Base-by-base conservation (phyloP, 139 green algal species). In the Desmodesmus armatus region DNA sequence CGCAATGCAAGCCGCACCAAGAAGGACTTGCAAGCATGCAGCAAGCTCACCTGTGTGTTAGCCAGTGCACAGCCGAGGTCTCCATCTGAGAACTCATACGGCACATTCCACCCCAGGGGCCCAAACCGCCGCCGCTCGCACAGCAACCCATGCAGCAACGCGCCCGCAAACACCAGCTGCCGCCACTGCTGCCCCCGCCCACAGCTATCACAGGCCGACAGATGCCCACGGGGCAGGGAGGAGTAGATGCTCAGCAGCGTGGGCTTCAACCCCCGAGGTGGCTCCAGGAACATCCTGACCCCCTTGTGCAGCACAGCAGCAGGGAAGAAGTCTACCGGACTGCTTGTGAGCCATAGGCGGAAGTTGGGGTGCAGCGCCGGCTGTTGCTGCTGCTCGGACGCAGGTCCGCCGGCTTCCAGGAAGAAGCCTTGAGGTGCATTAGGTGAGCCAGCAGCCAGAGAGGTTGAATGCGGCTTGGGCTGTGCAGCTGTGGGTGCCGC, bases 331-430 rank as follows among this genome's bases (percentile, higher is more conserved):
- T 69, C 41, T 3, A 85, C 86, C 21, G 94, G 94, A 91, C 93
- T 95, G 58, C 89, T 94, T 0, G 94, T 96, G 31, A 98, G 92
- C 94, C 94, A 98, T 44, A 98, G 89, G 25, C 95, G 84, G 87
- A 97, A 97, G 83, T 95, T 92, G 5, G 89, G 85, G 81, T 97
- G 91, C 62, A 94, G 67, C n/a, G n/a, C n/a, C n/a, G n/a, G n/a
- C n/a, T n/a, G n/a, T n/a, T n/a, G n/a, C 33, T 66, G 81, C 49
- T 81, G 47, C 15, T 85, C 65, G 33, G 70, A 66, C n/a, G n/a
- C n/a, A n/a, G n/a, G n/a, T n/a, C n/a, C n/a, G n/a, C n/a, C n/a
- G n/a, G n/a, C n/a, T n/a, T 63, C 53, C 17, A n/a, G 53, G 17
- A 63, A 17, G 17, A 63, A n/a, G 53, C 53, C 17, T 17, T 21